Percentiles rank a stretch among this genome's conserved stretches.
phyloP scores from a whole-genome alignment of 2,329 filamentous ascomycete species.

The Fusarium nurragi region DNA sequence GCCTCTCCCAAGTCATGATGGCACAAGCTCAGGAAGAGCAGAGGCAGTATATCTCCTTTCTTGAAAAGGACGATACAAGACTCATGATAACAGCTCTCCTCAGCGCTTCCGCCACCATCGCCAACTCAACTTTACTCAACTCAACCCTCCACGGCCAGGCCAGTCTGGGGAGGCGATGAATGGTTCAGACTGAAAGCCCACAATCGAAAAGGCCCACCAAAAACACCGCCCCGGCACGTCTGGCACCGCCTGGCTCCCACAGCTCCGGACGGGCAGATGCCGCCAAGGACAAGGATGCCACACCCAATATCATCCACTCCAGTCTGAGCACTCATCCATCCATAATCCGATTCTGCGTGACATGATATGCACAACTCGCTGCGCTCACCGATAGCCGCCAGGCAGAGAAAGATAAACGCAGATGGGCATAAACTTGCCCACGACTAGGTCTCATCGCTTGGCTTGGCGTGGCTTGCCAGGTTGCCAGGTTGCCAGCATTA shows the following conservation, averaged over 20 bases:
- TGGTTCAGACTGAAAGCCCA: slow-evolving; percentile 29
- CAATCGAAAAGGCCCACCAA: slow-evolving; percentile 37
- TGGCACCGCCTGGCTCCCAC: slow-evolving; percentile 35
- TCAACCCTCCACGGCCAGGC: neutral
- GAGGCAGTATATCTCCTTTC: neutral
- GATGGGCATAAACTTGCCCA: neutral
- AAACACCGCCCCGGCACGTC: slow-evolving; percentile 41
- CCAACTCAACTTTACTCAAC: slow-evolving; percentile 16
- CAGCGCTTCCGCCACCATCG: neutral
- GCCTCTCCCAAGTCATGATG: slow-evolving; percentile 5
- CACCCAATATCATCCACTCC: slow-evolving; percentile 33
- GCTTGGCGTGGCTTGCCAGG: no score
- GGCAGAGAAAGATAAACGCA: slow-evolving; percentile 25
- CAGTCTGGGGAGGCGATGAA: slow-evolving; percentile 31
- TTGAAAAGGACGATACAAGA: neutral
- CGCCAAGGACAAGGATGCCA: slow-evolving; percentile 35
- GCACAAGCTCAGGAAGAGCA: neutral
- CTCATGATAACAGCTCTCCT: neutral
- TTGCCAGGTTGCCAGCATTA: slow-evolving; percentile 36
- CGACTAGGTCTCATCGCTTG: no score
- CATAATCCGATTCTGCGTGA: slow-evolving; percentile 38
- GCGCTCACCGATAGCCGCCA: slow-evolving; percentile 30
- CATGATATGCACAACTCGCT: slow-evolving; percentile 42
- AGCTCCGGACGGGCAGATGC: slow-evolving; percentile 40
- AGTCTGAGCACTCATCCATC: slow-evolving; percentile 21